Base-by-base conservation (phyloP, 495 filamentous ascomycete species). In the Trichodelitschia bisporula region DNA sequence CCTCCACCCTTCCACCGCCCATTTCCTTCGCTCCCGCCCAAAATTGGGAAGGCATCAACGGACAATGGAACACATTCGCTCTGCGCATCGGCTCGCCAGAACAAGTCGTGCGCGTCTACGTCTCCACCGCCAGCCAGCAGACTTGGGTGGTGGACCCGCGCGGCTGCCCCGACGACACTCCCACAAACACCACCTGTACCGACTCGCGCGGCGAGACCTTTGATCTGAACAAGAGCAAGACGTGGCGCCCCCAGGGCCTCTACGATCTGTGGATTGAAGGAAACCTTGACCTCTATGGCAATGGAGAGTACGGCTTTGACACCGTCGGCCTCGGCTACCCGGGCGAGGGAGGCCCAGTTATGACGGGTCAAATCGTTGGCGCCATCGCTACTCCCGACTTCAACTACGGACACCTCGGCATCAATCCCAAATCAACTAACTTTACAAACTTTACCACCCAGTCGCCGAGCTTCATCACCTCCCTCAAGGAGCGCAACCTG, bases 401-500 rank as follows among this genome's bases (percentile, higher is more conserved):
- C 32, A 66, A 64, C 42, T 40, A 69, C 36, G 61, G 44, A 16
- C 45, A 59, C 18, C 57, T 71, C 34, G 67, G 66, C n/a, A 43
- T 69, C 26, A 57, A 57, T 31, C 50, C 54, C 19, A 49, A 54
- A 35, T 43, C 56, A 0, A 51, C 50, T 16, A 65, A 65, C 35
- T 62, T 63, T 42, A 53, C 44, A 13, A 39, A 37, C 19, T 41
- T 56, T 11, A 45, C 46, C 3, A 56, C 62, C 37, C 48, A 54
- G 6, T 42, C 52, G 28, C 36, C 58, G 8, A 63, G 62, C 32
- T 62, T 62, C 31, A 34, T 65, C 21, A 55, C 52, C 12, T 48
- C 51, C 0, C 39, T 68, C 10, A 59, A 52, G 36, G 42, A 57
- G 19, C 42, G 59, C 15, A 48, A 48, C 4, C 30, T 44, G 9